Evolutionary conservation across 2,329 filamentous ascomycete species (phyloP).

Genomic region (Rhexocercosporidium sp.): DNA sequence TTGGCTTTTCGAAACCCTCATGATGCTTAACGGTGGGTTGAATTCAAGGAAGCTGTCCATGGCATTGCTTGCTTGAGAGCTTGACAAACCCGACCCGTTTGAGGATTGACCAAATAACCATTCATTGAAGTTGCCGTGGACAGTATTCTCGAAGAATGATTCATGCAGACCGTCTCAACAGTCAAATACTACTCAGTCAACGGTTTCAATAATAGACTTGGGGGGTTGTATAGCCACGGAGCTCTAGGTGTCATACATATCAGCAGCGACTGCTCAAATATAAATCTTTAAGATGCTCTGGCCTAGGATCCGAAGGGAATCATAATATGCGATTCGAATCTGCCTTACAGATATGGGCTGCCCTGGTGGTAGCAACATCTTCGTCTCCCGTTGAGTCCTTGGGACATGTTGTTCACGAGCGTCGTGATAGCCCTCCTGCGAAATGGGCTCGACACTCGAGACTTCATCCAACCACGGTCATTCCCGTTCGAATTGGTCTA

Average conservation of each 20-base stretch:
- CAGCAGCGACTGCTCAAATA: slow-evolving; percentile 11
- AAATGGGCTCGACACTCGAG: slow-evolving; percentile 33
- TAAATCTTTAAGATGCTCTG: slow-evolving; percentile 29
- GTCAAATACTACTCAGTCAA: slow-evolving; percentile 12
- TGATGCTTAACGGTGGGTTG: slow-evolving; percentile 19
- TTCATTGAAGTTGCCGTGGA: slow-evolving; percentile 15
- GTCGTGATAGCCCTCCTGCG: slow-evolving; percentile 28
- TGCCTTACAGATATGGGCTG: slow-evolving; percentile 34
- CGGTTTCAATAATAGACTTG: slow-evolving; percentile 24
- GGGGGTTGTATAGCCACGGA: slow-evolving; percentile 12
- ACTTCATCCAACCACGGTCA: slow-evolving; percentile 29
- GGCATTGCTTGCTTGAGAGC: slow-evolving; percentile 18
- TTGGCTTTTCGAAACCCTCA: slow-evolving; percentile 18
- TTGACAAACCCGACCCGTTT: slow-evolving; percentile 30
- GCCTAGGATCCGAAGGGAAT: slow-evolving; percentile 31
- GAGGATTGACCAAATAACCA: slow-evolving; percentile 5
- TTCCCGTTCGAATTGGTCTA: slow-evolving; percentile 47
- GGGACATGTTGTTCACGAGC: slow-evolving; percentile 38
- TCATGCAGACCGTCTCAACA: slow-evolving; percentile 11
- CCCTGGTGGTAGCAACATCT: slow-evolving; percentile 38
- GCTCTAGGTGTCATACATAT: slow-evolving; percentile 25
- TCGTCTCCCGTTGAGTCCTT: slow-evolving; percentile 32
- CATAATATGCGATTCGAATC: slow-evolving; percentile 33
- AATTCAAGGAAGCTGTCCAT: slow-evolving; percentile 18
- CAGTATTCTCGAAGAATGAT: not conserved